Percentiles rank a stretch among this genome's conserved stretches.
Conservation (phyloP, 345 rosid genomes). For the Eutrema japonicum region DNA sequence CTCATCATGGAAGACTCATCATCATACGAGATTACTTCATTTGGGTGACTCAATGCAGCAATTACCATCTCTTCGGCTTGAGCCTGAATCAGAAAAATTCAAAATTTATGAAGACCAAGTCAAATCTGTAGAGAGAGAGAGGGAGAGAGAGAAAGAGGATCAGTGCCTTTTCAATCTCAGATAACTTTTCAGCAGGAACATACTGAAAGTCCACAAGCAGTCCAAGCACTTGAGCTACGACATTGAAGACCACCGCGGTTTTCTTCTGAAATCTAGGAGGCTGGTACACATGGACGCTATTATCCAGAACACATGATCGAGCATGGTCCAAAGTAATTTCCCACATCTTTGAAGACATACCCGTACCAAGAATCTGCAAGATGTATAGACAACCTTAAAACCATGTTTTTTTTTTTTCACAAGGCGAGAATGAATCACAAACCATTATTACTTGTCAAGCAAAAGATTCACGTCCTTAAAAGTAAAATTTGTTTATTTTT, state of each 20-base stretch:
- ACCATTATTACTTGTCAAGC: conserved; percentile 3
- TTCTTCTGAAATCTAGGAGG: conserved; percentile 63
- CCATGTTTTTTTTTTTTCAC: background rate
- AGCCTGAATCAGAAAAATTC: conserved; percentile 50
- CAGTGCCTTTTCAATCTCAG: conserved; percentile 82
- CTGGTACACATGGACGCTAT: conserved; percentile 61
- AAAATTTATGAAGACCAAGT: conserved; percentile 10
- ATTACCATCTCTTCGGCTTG: conserved; percentile 70
- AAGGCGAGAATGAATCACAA: background rate
- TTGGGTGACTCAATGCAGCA: conserved; percentile 69
- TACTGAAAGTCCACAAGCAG: conserved; percentile 70
- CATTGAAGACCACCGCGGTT: conserved; percentile 87
- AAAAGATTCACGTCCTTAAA: background rate
- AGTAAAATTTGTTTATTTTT: background rate
- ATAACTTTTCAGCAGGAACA: conserved; percentile 64
- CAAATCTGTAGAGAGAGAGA: background rate
- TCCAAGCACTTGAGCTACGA: conserved; percentile 88
- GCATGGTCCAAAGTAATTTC: conserved; percentile 93
- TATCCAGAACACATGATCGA: conserved; percentile 75
- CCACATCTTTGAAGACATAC: conserved; percentile 99
- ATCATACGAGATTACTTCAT: conserved; percentile 66
- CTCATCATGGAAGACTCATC: conserved; percentile 59
- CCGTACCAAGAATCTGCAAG: conserved; percentile 88
- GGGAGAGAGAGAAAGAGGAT: conserved; percentile 23
- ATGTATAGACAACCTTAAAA: conserved; percentile 2